Conservation (phyloP, 2,329 filamentous ascomycete species). For the Hypoxylon sp. region DNA sequence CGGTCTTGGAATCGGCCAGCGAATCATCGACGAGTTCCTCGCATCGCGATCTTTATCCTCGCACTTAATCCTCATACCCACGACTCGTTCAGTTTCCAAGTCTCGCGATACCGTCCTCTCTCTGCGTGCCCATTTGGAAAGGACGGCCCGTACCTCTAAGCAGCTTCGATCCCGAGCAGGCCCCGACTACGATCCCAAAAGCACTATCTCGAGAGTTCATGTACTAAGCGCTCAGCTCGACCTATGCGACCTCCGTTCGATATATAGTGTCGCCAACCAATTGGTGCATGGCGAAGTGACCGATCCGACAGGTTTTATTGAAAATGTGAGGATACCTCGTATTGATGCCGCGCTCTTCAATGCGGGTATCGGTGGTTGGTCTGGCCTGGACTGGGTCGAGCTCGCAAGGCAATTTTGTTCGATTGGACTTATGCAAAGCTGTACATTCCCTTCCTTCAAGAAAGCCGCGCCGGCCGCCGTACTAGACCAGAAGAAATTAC, state of each 20-base stretch:
- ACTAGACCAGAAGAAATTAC: conserved; percentile 59
- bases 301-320: conserved; percentile 59
- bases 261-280: conserved; percentile 65
- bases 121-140: conserved; percentile 74
- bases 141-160: conserved; percentile 60
- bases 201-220: conserved; percentile 68
- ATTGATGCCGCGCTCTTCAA: conserved; percentile 88
- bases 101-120: conserved; percentile 78
- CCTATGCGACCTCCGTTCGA: conserved; percentile 69
- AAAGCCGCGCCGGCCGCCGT: conserved; percentile 66
- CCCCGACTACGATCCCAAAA: conserved; percentile 58
- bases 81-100: conserved; percentile 83
- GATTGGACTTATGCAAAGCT: conserved; percentile 73
- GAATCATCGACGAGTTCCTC: conserved; percentile 92
- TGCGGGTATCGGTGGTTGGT: conserved; percentile 90
- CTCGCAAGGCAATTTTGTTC: conserved; percentile 71
- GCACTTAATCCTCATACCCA: conserved; percentile 84
- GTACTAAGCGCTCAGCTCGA: conserved; percentile 72
- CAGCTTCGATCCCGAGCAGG: conserved; percentile 59
- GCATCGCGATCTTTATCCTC: conserved; percentile 74
- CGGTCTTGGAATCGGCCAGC: conserved; percentile 85
- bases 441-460: conserved; percentile 87
- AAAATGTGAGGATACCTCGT: conserved; percentile 71
- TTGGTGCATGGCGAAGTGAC: conserved; percentile 63
- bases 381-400: conserved; percentile 77